Evolutionary conservation across 345 rosid species (phyloP).

Genomic region (Microcos paniculata): DNA sequence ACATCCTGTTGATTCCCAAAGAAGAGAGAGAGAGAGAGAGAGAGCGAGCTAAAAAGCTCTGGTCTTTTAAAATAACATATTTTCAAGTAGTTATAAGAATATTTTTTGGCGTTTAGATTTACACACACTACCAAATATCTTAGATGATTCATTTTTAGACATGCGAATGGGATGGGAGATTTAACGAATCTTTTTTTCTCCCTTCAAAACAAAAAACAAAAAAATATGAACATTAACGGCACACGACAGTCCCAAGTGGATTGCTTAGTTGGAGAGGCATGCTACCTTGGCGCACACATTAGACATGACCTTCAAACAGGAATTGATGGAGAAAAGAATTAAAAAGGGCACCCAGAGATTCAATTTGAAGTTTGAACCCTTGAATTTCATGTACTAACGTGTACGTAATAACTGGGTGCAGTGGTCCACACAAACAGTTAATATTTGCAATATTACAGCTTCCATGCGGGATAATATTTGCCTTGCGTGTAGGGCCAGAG

Average conservation of each 20-base stretch:
- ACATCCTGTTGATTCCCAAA: no score
- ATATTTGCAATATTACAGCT: constrained; percentile 3
- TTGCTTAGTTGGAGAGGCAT: neutral
- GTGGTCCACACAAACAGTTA: neutral
- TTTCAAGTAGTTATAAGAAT: no score
- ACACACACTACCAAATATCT: neutral
- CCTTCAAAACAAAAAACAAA: neutral
- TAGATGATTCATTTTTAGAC: neutral
- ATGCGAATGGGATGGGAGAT: no score
- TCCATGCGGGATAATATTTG: neutral
- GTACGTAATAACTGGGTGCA: neutral
- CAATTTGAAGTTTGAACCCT: neutral
- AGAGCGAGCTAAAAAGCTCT: no score
- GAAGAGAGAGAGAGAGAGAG: no score
- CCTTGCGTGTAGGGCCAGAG: neutral
- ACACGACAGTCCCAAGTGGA: neutral
- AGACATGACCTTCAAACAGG: neutral
- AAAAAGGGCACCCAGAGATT: neutral
- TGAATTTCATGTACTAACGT: neutral
- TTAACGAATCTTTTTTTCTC: neutral
- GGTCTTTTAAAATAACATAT: no score
- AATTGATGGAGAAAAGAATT: constrained; percentile 1
- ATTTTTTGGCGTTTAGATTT: neutral
- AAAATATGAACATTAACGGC: no score
- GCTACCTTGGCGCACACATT: neutral